These are phyloP conservation scores for Syzygium aqueum DNA, from an alignment of 345 rosid species.

Conservation along the genomic window DNA sequence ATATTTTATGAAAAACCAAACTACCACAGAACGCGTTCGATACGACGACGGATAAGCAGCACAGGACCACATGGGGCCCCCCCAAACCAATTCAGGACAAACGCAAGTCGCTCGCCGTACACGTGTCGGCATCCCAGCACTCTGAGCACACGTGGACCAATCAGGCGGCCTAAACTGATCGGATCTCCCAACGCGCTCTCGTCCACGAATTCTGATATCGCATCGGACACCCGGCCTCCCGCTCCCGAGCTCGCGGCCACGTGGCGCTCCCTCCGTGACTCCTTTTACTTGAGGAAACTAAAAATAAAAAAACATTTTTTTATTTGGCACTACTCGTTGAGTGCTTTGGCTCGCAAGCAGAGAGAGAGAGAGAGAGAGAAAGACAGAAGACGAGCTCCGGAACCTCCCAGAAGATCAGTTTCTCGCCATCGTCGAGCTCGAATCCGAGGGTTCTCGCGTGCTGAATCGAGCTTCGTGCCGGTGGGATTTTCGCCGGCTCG, in stretches of 20 bases:
- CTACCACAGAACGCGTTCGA: background rate
- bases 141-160: conserved; percentile 55
- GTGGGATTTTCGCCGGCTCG: background rate
- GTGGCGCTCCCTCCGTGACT: conserved; percentile 31
- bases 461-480: background rate
- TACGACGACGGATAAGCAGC: background rate
- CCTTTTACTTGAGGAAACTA: background rate
- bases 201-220: conserved; percentile 79
- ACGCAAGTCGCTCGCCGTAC: background rate
- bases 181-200: conserved; percentile 59
- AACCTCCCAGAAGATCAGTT: conserved; percentile 8
- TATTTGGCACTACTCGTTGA: background rate
- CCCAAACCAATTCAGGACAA: background rate
- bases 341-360: conserved; percentile 7
- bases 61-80: background rate
- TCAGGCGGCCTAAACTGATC: conserved; percentile 50
- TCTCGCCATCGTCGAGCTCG: background rate
- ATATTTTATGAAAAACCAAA: background rate
- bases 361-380: background rate
- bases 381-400: conserved; percentile 16
- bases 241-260: conserved; percentile 37
- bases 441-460: conserved; percentile 1
- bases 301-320: background rate
- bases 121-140: conserved; percentile 11
- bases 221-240: conserved; percentile 9